A percentile compares a stretch with the other conserved stretches of the same genome.
These are phyloP conservation scores for Furcasterigmium furcatum DNA, from an alignment of 2,329 filamentous ascomycete species.

Conservation along the genomic window DNA sequence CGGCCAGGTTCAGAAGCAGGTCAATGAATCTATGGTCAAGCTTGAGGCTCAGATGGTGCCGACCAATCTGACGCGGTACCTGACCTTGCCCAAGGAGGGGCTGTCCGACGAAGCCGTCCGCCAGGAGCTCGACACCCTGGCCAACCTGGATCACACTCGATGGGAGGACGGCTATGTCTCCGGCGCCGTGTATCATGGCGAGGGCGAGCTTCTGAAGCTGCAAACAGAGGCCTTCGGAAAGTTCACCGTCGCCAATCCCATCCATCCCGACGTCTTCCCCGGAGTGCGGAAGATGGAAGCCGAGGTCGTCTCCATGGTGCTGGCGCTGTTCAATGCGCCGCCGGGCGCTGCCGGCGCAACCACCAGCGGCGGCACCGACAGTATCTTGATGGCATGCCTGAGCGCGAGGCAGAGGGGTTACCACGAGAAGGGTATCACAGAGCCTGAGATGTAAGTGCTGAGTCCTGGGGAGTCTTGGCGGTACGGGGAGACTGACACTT, in stretches of 20 bases:
- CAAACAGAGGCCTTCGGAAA: constrained; percentile 92
- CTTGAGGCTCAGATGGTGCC: constrained; percentile 82
- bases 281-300: constrained; percentile 99
- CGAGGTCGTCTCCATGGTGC: constrained; percentile 93
- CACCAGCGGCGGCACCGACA: constrained; percentile 92
- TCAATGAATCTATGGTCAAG: constrained; percentile 75
- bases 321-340: constrained; percentile 80
- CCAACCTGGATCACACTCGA: constrained; percentile 85
- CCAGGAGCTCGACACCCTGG: constrained; percentile 74
- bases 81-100: constrained; percentile 77
- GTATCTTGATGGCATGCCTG: constrained; percentile 92
- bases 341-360: constrained; percentile 82
- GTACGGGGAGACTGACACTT: not conserved
- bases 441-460: constrained; percentile 81
- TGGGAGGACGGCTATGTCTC: constrained; percentile 97
- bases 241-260: constrained; percentile 94
- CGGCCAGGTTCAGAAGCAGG: constrained; percentile 78
- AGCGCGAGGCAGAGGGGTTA: constrained; percentile 87
- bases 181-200: constrained; percentile 94
- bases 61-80: constrained; percentile 67
- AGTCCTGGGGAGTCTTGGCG: not conserved
- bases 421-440: constrained; percentile 78
- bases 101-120: constrained; percentile 76
- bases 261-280: constrained; percentile 97
- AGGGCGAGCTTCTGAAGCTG: constrained; percentile 73